Evolutionary conservation across 2,329 filamentous ascomycete genomes (phyloP).

Genomic region (Cladophialophora yegresii): DNA sequence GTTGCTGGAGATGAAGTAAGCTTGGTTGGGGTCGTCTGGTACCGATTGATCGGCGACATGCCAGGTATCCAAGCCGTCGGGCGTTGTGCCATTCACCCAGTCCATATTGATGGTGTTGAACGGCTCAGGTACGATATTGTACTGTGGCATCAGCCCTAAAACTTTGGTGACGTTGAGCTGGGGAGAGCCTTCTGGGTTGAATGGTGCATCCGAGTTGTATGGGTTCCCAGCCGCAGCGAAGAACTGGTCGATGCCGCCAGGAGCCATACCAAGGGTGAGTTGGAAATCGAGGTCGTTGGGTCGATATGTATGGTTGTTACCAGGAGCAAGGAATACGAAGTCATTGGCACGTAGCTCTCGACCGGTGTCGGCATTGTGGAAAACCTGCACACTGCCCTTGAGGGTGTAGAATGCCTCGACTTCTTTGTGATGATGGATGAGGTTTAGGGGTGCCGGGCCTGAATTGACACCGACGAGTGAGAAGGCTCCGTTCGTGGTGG

Average conservation of each 20-base stretch:
- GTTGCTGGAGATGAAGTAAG: conserved; percentile 34
- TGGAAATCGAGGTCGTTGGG: conserved; percentile 30
- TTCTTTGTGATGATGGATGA: conserved; percentile 31
- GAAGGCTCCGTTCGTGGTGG: conserved; percentile 24
- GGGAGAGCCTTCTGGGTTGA: conserved; percentile 23
- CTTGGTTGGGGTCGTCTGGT: conserved; percentile 17
- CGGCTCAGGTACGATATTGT: conserved; percentile 27
- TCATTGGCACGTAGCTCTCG: conserved; percentile 29
- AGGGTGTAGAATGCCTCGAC: conserved; percentile 32
- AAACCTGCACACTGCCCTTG: conserved; percentile 32
- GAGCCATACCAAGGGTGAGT: conserved; percentile 25
- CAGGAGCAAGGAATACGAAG: conserved; percentile 29
- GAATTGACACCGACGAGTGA: conserved; percentile 29
- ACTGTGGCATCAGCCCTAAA: conserved; percentile 26
- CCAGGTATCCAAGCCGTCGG: conserved; percentile 30
- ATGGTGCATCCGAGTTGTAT: conserved; percentile 27
- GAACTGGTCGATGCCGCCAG: conserved; percentile 30
- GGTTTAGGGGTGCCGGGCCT: conserved; percentile 24
- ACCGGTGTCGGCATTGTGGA: conserved; percentile 30
- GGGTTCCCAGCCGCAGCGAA: conserved; percentile 23
- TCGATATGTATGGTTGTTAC: conserved; percentile 34
- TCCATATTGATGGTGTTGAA: conserved; percentile 30
- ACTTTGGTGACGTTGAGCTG: conserved; percentile 31
- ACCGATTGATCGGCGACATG: conserved; percentile 27
- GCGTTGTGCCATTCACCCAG: conserved; percentile 30